A percentile compares a stretch with the other conserved stretches of the same genome.
These are phyloP conservation scores for Alternaria dauci DNA, from an alignment of 2,329 filamentous ascomycete species.

Conservation along the genomic window DNA sequence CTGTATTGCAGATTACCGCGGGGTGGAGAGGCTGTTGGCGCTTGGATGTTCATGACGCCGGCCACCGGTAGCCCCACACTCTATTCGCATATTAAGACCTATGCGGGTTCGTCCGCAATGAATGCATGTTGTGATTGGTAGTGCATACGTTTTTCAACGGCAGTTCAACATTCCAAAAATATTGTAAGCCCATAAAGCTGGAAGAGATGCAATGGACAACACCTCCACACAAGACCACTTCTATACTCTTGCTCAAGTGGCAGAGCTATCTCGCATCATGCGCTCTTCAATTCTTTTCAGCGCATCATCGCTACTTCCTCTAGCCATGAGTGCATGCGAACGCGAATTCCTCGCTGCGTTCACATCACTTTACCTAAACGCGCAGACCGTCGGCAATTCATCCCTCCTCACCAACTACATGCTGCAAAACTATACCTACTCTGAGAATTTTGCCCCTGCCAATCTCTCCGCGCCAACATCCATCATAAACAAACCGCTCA, in stretches of 20 bases:
- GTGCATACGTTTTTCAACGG: background rate
- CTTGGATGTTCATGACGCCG: background rate
- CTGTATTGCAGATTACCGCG: background rate
- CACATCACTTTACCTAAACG: constrained; percentile 25
- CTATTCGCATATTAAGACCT: constrained; percentile 6
- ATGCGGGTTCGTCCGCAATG: constrained; percentile 3
- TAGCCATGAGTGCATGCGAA: constrained; percentile 1
- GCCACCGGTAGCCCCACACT: constrained; percentile 12
- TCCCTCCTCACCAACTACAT: constrained; percentile 16
- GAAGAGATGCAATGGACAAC: fast-evolving
- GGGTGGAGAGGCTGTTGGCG: background rate
- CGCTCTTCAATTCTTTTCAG: background rate
- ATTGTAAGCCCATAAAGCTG: background rate
- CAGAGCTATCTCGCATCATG: background rate
- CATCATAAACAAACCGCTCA: constrained; percentile 29
- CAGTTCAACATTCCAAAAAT: background rate
- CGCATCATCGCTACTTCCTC: background rate
- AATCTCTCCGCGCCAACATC: constrained; percentile 23
- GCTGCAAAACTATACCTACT: constrained; percentile 28
- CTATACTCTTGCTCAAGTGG: background rate
- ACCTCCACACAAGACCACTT: fast-evolving
- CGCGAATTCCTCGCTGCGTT: constrained; percentile 25
- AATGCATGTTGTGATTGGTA: background rate
- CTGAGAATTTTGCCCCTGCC: constrained; percentile 27
- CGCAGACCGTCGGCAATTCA: constrained; percentile 26